Evolutionary conservation across 2,329 filamentous ascomycete genomes (phyloP), one percentile per base, ranked within the genome.

Genomic region (Acrocalymma vagum): DNA sequence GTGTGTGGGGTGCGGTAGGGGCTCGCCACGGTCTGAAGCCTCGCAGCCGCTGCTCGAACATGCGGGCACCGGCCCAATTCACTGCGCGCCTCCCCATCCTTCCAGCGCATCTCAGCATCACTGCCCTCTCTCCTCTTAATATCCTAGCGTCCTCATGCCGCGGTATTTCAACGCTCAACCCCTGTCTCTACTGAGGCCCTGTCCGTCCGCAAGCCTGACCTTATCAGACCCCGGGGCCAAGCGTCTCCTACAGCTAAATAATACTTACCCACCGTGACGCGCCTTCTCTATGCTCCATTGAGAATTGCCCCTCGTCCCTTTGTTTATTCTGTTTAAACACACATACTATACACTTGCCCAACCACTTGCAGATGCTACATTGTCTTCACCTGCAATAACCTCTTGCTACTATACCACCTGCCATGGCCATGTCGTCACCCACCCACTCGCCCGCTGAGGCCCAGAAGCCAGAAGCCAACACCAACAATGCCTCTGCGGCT

Each of bases 221-320:
- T 69, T 70, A 70, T 70, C 66, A 60, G 41, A 57, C 56, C 38
- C 47, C 42, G 38, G 60, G 61, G 62, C 62, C 64, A 63, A 65
- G 62, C 63, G 62, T 51, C 49, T 55, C 51, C 51, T 51, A 57
- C 46, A 58, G 46, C 61, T 60, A 69, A 65, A 69, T 69, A 69
- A 65, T 69, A 67, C 58, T 56, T 60, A 59, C 65, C 63, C 64
- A 63, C 65, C 58, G 58, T 60, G 58, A 65, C 62, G 60, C 60
- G 53, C 62, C 45, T 61, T 55, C 55, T 61, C 59, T 58, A 56
- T 63, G 58, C 63, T 67, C 53, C 62, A 66, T 67, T 65, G 50
- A 67, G 63, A 54, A 48, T 58, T 62, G 50, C 59, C 60, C 62
- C 62, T 64, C 63, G 51, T 60, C 51, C 36, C 50, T 58, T 64